Evolutionary conservation across 148 eudicot species (phyloP), one percentile per base, ranked within the genome.

Genomic region (Cornus suecica): DNA sequence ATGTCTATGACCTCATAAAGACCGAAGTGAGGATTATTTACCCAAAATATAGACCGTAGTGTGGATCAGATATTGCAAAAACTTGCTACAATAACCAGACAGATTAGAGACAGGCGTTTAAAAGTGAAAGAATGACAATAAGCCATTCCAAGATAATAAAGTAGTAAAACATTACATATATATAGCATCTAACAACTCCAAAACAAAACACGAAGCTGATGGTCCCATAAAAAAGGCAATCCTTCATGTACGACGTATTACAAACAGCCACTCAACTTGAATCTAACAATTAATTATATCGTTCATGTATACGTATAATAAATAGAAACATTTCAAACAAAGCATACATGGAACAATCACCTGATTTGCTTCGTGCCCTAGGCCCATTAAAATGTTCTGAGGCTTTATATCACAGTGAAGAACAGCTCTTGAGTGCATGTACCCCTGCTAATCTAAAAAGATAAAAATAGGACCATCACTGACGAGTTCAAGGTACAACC

Each of bases 341-440:
- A 18, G 22, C 22, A 20, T 25, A 27, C 8, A 65, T 14, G 23
- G 34, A 58, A 63, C 15, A 31, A 24, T 24, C 37, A 82, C 84
- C 78, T 82, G 84, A 82, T 82, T 82, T 31, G 84, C 84, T 71
- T 77, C 78, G 81, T 81, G 78, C 23, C 81, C 84, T 56, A 82
- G 13, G 30, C 84, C 84, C 84, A 82, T 82, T 56, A 82, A 72
- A 78, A 82, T 77, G 78, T 82, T 82, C 32, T 82, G 81, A 27
- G 84, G 84, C 78, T 82, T 82, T 74, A 82, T 78, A 68, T 82
- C 84, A 52, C 84, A 81, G 69, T 82, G 84, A 65, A 82, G 84
- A 69, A 82, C 77, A 15, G 81, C 78, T 77, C 75, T 74, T 26
- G 84, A 74, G 66, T 81, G 84, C 78, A 81, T 65, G 61, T 77